Base-by-base conservation (phyloP, 805 yeast species). In the Yarrowia osloensis region DNA sequence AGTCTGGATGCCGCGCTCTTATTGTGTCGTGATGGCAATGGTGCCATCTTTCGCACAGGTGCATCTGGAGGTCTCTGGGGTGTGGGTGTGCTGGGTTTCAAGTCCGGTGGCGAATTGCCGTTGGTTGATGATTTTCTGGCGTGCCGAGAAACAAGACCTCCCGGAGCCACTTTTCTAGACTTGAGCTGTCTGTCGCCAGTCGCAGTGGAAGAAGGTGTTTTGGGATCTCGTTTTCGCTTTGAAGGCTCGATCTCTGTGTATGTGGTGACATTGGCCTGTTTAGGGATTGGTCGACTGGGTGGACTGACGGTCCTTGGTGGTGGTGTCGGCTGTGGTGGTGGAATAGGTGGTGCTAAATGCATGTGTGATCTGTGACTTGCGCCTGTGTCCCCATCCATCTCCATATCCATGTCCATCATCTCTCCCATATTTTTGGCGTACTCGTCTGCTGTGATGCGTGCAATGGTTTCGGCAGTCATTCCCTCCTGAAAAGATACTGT, bases 401-500 rank as follows among this genome's bases (percentile, higher is more conserved):
- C 66, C 50, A 37, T 44, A 17, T 46, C 69, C 12, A 68, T 57
- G 15, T 70, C 70, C 67, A 46, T 65, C 37, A 47, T 33, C 40
- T 57, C 68, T 19, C 35, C 65, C n/a, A 22, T 62, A n/a, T 65
- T 28, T 3, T 21, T 29, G 12, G 65, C 24, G 21, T 59, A 54
- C 21, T 59, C 65, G 28, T 75, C 72, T 31, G 74, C 75, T 0
- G 82, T 79, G 39, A 69, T 79, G 0, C 69, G 68, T 0, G 85
- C 84, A 19, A 85, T 84, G n/a, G 78, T 65, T 29, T 75, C 74
- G 0, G 86, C 85, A 3, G 82, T 78, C 85, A 84, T 82, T 0
- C 77, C 80, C 57, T 75, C 74, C 24, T 81, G 74, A 68, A 73
- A 80, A 0, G 82, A 78, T 1, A 91, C 87, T 0, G 97, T 91